Conservation (phyloP, 1,284 basidiomycete genomes). For the Leccinum brunneo-olivaceum region DNA sequence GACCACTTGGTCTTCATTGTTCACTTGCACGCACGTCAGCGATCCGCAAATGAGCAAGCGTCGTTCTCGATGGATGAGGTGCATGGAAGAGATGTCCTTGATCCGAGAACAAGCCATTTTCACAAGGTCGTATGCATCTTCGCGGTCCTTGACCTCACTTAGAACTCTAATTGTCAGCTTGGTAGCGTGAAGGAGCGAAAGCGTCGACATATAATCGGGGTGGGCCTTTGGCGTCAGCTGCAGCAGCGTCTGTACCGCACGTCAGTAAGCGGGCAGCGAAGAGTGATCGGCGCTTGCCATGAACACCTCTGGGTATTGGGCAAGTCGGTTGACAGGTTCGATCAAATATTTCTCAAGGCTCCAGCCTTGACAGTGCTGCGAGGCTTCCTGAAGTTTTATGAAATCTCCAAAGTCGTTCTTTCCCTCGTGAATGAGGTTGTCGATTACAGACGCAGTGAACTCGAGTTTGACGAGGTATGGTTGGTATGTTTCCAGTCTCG, state of each 20-base stretch:
- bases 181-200: conserved; percentile 61
- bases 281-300: conserved; percentile 45
- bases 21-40: conserved; percentile 35
- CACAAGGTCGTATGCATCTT: conserved; percentile 74
- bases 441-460: conserved; percentile 49
- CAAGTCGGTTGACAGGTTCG: conserved; percentile 71
- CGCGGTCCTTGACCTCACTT: conserved; percentile 75
- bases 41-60: conserved; percentile 65
- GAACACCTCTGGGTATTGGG: conserved; percentile 69
- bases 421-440: conserved; percentile 45
- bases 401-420: conserved; percentile 79
- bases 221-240: conserved; percentile 65
- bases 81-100: conserved; percentile 46
- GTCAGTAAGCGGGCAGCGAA: conserved; percentile 8
- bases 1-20: conserved; percentile 10
- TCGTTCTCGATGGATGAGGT: conserved; percentile 64
- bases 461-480: conserved; percentile 76
- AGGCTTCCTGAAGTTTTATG: conserved; percentile 63
- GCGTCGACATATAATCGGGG: conserved; percentile 59
- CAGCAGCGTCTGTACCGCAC: conserved; percentile 45
- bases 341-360: conserved; percentile 61
- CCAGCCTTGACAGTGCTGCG: conserved; percentile 51
- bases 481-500: conserved; percentile 73
- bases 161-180: conserved; percentile 68
- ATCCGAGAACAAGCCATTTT: conserved; percentile 58